A percentile compares a stretch with the other conserved stretches of the same genome.
Evolutionary conservation across 495 filamentous ascomycete genomes (phyloP).

Genomic region (Copromyces sp.): DNA sequence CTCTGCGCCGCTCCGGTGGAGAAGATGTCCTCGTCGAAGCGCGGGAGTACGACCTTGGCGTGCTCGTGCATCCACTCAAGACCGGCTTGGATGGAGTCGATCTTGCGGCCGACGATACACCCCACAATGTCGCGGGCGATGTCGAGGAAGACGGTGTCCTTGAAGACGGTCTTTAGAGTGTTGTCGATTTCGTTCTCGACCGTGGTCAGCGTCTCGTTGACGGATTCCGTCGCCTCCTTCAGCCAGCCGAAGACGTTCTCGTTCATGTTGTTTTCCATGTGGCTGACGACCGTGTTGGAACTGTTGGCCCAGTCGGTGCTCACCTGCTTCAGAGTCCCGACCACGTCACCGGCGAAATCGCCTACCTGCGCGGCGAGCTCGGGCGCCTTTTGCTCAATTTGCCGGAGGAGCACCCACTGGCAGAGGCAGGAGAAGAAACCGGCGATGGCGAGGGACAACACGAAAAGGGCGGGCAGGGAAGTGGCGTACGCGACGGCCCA

Average conservation of each 20-base stretch:
- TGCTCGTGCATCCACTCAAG: constrained; percentile 84
- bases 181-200: constrained; percentile 66
- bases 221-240: constrained; percentile 61
- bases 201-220: constrained; percentile 77
- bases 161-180: constrained; percentile 67
- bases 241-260: constrained; percentile 82
- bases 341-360: constrained; percentile 72
- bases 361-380: constrained; percentile 66
- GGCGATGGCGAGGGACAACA: constrained; percentile 75
- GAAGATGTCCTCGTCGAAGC: constrained; percentile 71
- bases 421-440: constrained; percentile 77
- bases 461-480: constrained; percentile 72
- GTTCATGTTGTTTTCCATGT: constrained; percentile 67
- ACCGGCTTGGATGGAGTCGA: constrained; percentile 66
- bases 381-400: constrained; percentile 67
- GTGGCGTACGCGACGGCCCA: constrained; percentile 88
- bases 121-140: constrained; percentile 64
- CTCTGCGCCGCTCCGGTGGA: constrained; percentile 63
- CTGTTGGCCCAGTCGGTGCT: constrained; percentile 66
- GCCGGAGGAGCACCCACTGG: constrained; percentile 68
- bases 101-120: constrained; percentile 67
- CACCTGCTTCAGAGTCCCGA: constrained; percentile 57
- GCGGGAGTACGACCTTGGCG: constrained; percentile 72
- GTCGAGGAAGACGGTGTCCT: constrained; percentile 61
- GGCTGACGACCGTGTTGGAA: constrained; percentile 62